Evolutionary conservation across 139 green algal species (phyloP), one percentile per base, ranked within the genome.

Genomic region (Chlamydomonas applanata): DNA sequence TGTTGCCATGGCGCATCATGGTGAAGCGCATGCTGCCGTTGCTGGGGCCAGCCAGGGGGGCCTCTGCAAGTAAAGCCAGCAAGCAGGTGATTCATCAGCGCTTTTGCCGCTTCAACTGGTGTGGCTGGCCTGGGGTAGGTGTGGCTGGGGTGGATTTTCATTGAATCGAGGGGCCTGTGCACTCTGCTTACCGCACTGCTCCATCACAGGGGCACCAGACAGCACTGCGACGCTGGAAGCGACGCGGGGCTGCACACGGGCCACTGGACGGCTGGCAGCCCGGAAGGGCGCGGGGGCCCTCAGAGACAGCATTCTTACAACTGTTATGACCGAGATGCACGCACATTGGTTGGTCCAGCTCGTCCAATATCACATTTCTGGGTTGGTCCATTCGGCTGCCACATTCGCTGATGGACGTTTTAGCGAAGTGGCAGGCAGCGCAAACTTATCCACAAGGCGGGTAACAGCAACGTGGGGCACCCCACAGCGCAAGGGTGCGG

Each of bases 1-100:
- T 88, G 70, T 93, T 91, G 60, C 91, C 82, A 82, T 99, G 96
- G n/a, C 96, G 84, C 94, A 99, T 99, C 82, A 91, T 91, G 25
- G 86, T 86, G 76, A 71, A 79, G 53, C 85, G 82, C 74, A 86
- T 85, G 45, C 59, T 66, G 69, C 79, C 79, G 25, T 72, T 70
- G 22, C n/a, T 68, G 20, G 80, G 71, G 17, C 71, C 80, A 60
- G 33, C 69, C 35, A 90, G 59, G 5, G 61, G 25, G 30, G 73
- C 66, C 60, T 82, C 83, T 88, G 73, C 70, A 66, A 20, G 9
- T 11, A 20, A 46, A 44, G 44, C 22, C 1, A 25, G 13, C 2
- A 68, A n/a, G 11, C 35, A 29, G 22, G 24, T 17, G 5, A 25
- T 70, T 20, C 54, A 62, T 62, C n/a, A 62, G 13, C 9, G 19